These are phyloP conservation scores for Fusarium sp. DNA, from an alignment of 2,329 filamentous ascomycete species.

Conservation along the genomic window DNA sequence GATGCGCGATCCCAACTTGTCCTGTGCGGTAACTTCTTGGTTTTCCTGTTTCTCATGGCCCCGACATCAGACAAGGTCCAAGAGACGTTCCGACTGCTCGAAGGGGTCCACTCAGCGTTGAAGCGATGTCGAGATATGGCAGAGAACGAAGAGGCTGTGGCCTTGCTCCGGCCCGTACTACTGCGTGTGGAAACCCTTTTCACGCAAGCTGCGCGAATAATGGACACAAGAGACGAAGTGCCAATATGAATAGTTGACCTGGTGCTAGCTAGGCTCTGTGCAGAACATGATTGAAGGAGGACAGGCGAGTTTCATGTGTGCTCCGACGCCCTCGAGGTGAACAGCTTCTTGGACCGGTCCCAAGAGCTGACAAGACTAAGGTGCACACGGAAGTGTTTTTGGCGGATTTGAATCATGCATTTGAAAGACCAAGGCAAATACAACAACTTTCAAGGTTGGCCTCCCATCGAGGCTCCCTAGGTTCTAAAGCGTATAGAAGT, in stretches of 20 bases:
- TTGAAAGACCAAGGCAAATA: no score
- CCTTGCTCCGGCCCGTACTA: conserved; percentile 39
- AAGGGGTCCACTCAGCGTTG: conserved; percentile 36
- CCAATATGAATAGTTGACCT: not conserved
- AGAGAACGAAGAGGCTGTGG: conserved; percentile 13
- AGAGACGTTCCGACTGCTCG: conserved; percentile 37
- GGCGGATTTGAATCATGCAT: no score
- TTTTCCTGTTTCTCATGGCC: conserved; percentile 53
- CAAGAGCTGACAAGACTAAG: no score
- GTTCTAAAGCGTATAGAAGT: no score
- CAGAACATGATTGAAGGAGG: not conserved
- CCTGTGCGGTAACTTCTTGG: conserved; percentile 53
- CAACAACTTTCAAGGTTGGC: no score
- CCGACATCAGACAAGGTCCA: conserved; percentile 35
- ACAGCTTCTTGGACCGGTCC: not conserved
- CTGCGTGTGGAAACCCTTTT: conserved; percentile 45
- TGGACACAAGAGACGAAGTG: conserved; percentile 12
- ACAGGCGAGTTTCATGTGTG: not conserved
- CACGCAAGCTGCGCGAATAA: conserved; percentile 32
- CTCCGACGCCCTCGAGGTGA: not conserved
- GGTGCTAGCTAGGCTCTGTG: not conserved
- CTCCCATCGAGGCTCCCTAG: no score
- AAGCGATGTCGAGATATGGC: conserved; percentile 29
- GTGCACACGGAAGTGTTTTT: no score
- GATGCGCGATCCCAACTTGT: conserved; percentile 50